Evolutionary conservation across 495 filamentous ascomycete genomes (phyloP).

Genomic region (Parathielavia appendiculata): DNA sequence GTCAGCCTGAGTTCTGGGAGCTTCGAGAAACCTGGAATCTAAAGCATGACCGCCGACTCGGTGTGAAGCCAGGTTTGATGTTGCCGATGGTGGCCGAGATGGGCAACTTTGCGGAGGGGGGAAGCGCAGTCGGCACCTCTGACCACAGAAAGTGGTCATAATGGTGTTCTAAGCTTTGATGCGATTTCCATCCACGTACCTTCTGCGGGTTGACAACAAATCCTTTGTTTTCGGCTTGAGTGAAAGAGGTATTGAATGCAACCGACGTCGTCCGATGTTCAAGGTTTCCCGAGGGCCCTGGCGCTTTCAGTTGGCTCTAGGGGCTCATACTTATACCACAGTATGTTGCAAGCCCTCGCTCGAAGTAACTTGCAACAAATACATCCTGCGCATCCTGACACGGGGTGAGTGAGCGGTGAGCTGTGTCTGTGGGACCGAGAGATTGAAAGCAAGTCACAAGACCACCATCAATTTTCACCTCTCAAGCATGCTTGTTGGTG

Average conservation of each 20-base stretch:
- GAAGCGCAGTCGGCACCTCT: no score
- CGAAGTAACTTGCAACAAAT: constrained; percentile 4
- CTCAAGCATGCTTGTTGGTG: constrained; percentile 6
- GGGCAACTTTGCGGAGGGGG: no score
- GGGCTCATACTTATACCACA: constrained; percentile 12
- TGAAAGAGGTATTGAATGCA: not conserved
- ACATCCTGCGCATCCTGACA: constrained; percentile 6
- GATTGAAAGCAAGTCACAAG: constrained; percentile 22
- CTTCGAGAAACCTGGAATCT: not conserved
- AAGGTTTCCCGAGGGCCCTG: not conserved
- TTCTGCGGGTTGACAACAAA: not conserved
- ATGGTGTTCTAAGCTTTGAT: no score
- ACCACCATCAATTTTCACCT: constrained; percentile 19
- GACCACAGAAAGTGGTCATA: no score
- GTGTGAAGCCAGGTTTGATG: no score
- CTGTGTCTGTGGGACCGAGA: constrained; percentile 17
- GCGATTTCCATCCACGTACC: not conserved
- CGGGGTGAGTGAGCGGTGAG: constrained; percentile 19
- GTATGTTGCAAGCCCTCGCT: not conserved
- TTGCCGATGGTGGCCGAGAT: no score
- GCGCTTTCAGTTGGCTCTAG: not conserved
- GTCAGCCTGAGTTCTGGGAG: constrained; percentile 7
- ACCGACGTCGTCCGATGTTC: not conserved
- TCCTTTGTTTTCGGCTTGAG: not conserved
- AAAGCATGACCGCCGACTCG: no score